Conservation (phyloP, 306 rosid species). For the Lagenaria siceraria region DNA sequence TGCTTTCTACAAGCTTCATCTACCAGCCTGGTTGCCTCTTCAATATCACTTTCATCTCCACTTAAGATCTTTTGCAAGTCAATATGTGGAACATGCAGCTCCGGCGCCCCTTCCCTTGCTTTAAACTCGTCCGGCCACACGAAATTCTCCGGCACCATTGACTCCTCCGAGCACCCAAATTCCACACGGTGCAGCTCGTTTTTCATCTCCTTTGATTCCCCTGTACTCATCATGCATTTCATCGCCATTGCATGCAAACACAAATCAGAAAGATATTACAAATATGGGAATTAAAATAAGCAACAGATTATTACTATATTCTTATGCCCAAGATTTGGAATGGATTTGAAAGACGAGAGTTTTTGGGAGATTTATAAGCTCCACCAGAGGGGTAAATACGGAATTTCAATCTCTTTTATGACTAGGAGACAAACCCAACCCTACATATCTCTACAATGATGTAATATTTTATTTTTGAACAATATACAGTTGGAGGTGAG, state of each 20-base stretch:
- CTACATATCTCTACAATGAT: not conserved
- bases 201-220: not conserved
- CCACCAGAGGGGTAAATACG: not conserved
- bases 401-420: not conserved
- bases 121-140: slow-evolving; percentile 4
- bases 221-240: not conserved
- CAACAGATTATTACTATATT: not conserved
- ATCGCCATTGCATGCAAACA: not conserved
- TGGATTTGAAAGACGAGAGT: not conserved
- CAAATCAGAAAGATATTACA: too few relatives aligned
- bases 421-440: not conserved
- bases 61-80: not conserved
- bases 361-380: not conserved
- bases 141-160: not conserved
- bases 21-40: not conserved
- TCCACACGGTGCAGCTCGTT: not conserved
- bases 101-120: not conserved
- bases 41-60: not conserved
- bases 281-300: not conserved
- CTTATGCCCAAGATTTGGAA: not conserved
- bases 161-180: not conserved
- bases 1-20: slow-evolving; percentile 6
- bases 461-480: too few relatives aligned
- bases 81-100: not conserved
- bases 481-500: too few relatives aligned